Evolutionary conservation across 441 rosid species (phyloP), one percentile per base, ranked within the genome.

Genomic region (Gossypium lobatum): DNA sequence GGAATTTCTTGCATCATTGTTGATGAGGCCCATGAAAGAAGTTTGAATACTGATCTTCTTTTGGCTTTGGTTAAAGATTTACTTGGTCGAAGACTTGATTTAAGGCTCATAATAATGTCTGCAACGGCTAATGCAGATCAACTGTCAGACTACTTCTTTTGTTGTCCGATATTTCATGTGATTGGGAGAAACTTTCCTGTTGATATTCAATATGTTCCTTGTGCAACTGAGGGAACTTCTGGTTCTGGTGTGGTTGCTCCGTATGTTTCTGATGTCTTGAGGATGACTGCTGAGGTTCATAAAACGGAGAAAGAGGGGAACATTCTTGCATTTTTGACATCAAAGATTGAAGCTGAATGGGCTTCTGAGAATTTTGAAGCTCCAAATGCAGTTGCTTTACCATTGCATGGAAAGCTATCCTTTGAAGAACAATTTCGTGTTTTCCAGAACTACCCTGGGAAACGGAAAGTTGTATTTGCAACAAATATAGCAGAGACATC

Each of bases 11-110:
- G 92, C 70, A 85, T 95, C 78, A 82, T 95, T 72, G 64, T 95
- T 62, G 99, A 95, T 45, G 99, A 95, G 85, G 97, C 99, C 75
- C 97, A 95, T 82, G 99, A 95, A 82, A 91, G 97, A 83, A 95
- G 93, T 85, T 82, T 95, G 85, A 90, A 86, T 83, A 92, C 97
- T 7, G 99, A 95, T 83, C 92, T 94, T 75, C 88, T 95, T 52
- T 80, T 95, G 86, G 92, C 95, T 14, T 76, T 88, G 87, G 77
- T 90, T 20, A 91, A 85, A 85, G 80, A 81, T 71, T 81, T 95
- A 80, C 90, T 95, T 39, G 58, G 55, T 60, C 79, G 45, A 80
- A 89, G 94, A 80, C 46, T 50, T 78, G 88, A 88, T 75, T 65
- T 95, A 71, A 89, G 89, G 87, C 89, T 95, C 70, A 75, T 95